phyloP scores from a whole-genome alignment of 2,329 filamentous ascomycete genomes.

The Camillea tinctor region DNA sequence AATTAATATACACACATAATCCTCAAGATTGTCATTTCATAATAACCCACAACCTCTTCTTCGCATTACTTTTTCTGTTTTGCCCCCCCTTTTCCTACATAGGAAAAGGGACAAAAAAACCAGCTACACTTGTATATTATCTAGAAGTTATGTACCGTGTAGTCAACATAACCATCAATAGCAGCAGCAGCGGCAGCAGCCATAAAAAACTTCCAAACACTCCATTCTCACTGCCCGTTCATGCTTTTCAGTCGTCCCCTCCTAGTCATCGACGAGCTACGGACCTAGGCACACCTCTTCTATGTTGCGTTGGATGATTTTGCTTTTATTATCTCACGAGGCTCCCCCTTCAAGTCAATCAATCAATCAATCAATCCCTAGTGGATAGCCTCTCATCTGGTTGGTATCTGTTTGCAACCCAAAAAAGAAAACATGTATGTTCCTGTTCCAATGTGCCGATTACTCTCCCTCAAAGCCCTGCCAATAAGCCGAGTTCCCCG shows the following conservation, averaged over 20 bases:
- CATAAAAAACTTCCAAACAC: too few relatives aligned
- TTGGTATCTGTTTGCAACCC: not conserved
- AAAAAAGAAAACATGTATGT: not conserved
- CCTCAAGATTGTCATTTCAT: too few relatives aligned
- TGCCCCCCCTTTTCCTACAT: not conserved
- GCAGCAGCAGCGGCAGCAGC: too few relatives aligned
- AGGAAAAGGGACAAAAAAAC: not conserved
- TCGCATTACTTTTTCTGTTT: not conserved
- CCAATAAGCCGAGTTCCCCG: not conserved
- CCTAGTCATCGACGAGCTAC: not conserved
- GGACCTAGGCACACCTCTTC: not conserved
- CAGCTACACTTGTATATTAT: not conserved
- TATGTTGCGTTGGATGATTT: not conserved
- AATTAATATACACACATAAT: too few relatives aligned
- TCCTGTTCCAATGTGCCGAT: not conserved
- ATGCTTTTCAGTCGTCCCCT: not conserved
- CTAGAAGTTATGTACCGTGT: not conserved
- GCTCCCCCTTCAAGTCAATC: too few relatives aligned
- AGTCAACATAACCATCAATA: not conserved
- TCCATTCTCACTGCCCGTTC: not conserved
- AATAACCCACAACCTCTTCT: not conserved
- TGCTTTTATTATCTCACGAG: not conserved
- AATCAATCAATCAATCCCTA: not conserved
- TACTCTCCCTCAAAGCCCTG: not conserved
- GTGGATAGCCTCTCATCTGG: not conserved